Conservation (phyloP, 2,329 filamentous ascomycete species). For the Stenocarpella maydis region DNA sequence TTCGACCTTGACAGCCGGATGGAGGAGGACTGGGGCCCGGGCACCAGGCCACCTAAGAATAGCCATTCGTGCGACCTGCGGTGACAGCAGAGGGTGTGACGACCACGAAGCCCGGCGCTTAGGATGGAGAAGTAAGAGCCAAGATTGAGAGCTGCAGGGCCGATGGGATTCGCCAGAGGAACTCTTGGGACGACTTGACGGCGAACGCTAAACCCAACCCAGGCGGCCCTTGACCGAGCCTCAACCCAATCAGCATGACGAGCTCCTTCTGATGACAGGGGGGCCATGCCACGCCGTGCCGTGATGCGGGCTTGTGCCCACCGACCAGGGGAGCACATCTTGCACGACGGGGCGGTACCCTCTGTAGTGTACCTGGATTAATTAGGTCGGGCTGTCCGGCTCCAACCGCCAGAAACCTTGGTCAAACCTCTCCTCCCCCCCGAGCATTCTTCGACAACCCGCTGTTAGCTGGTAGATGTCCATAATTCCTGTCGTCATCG, state of each 20-base stretch:
- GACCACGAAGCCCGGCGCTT: constrained; percentile 34
- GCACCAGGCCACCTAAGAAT: constrained; percentile 30
- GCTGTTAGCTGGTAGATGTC: constrained; percentile 10
- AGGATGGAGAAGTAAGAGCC: constrained; percentile 33
- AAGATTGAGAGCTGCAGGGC: constrained; percentile 31
- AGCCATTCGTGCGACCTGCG: constrained; percentile 32
- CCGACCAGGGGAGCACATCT: constrained; percentile 5
- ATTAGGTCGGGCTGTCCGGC: constrained; percentile 8
- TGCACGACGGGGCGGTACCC: background rate
- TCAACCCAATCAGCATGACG: constrained; percentile 30
- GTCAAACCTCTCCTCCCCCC: constrained; percentile 6
- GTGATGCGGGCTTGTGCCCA: constrained; percentile 24
- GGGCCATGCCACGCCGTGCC: constrained; percentile 21
- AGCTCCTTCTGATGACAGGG: background rate
- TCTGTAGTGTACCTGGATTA: constrained; percentile 13
- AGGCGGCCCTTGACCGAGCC: constrained; percentile 21
- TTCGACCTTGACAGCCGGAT: constrained; percentile 10
- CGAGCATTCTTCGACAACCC: background rate
- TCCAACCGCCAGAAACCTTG: constrained; percentile 19
- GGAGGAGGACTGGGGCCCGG: constrained; percentile 27
- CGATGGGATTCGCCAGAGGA: constrained; percentile 33
- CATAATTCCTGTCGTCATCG: constrained; percentile 1
- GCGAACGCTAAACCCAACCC: constrained; percentile 24
- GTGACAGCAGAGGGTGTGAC: constrained; percentile 35
- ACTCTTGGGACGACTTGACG: constrained; percentile 3